Base-by-base conservation (phyloP, 805 yeast species). In the Saturnispora hagleri region DNA sequence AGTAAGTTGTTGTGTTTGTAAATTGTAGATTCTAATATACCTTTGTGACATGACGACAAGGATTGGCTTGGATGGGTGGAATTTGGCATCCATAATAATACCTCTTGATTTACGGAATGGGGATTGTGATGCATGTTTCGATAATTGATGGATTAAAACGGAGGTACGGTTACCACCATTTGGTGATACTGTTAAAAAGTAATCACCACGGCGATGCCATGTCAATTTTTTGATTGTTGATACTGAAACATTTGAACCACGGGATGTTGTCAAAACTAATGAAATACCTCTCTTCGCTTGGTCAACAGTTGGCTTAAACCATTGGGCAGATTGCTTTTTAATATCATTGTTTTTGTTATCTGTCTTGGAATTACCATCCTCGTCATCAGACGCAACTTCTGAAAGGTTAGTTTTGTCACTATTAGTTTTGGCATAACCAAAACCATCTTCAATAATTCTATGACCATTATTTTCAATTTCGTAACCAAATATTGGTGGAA, bases 131-230 rank as follows among this genome's bases (percentile, higher is more conserved):
- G 85, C 76, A 71, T 93, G 98, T 69, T 89, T 89, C 3, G 97
- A 89, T 47, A 93, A 71, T 73, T 93, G 98, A 70, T 93, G 99
- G 57, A 93, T 89, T 55, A 93, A 74, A 41, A 93, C 96, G 6
- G 98, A 84, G 10, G 90, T 79, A 38, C 60, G 61, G 64, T 89
- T 82, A 51, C 86, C 88, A 48, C 89, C 85, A 49, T 88, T 93
- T 49, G 98, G 97, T n/a, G 96, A 82, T n/a, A 89, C 95, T 4
- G 95, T 83, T 57, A 91, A 96, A 61, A 93, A 87, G 66, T 93
- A 93, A 72, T 93, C 99, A 62, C 99, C 99, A 64, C 86, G 86
- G 67, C 97, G 78, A 69, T 93, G 99, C 99, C 99, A 93, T 58
- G 96, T 79, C 22, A 93, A 59, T 63, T 82, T 84, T 69, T 88